A percentile compares a stretch with the other conserved stretches of the same genome.
Evolutionary conservation across 1,284 basidiomycete genomes (phyloP).

Genomic region (Irpex rosettiformis): DNA sequence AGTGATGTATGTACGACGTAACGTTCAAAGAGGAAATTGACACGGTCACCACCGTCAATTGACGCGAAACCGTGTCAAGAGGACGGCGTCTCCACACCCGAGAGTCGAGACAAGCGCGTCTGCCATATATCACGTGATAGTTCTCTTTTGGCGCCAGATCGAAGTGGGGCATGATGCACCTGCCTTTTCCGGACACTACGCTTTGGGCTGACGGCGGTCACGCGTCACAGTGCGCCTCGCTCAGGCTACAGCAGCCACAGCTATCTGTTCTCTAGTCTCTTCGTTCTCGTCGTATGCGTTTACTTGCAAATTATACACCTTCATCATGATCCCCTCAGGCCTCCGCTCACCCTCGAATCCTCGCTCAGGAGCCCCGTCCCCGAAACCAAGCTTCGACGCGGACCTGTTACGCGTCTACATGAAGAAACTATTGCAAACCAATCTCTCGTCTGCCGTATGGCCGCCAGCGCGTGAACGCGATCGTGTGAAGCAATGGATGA

Average conservation of each 20-base stretch:
- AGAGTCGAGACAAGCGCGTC: no score
- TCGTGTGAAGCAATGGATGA: constrained; percentile 69
- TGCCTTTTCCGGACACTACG: constrained; percentile 4
- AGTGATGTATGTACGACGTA: background rate
- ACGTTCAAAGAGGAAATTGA: background rate
- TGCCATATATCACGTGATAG: no score
- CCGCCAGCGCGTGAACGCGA: constrained; percentile 64
- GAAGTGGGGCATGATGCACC: background rate
- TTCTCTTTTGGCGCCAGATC: background rate
- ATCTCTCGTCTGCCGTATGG: constrained; percentile 63
- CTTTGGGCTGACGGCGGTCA: background rate
- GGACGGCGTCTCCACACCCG: no score
- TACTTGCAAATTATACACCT: constrained; percentile 1
- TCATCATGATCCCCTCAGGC: constrained; percentile 38
- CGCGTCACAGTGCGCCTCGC: background rate
- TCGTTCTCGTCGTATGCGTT: constrained; percentile 3
- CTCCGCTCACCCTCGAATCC: constrained; percentile 47
- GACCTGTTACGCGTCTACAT: constrained; percentile 73
- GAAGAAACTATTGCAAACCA: constrained; percentile 71
- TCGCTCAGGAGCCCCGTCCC: constrained; percentile 53
- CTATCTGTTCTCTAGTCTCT: constrained; percentile 41
- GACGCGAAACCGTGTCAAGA: background rate
- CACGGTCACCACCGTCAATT: background rate
- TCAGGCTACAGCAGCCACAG: background rate
- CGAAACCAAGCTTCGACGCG: constrained; percentile 64